phyloP scores from a whole-genome alignment of 192 early-diverging fungal species.

The Radiomyces spectabilis region DNA sequence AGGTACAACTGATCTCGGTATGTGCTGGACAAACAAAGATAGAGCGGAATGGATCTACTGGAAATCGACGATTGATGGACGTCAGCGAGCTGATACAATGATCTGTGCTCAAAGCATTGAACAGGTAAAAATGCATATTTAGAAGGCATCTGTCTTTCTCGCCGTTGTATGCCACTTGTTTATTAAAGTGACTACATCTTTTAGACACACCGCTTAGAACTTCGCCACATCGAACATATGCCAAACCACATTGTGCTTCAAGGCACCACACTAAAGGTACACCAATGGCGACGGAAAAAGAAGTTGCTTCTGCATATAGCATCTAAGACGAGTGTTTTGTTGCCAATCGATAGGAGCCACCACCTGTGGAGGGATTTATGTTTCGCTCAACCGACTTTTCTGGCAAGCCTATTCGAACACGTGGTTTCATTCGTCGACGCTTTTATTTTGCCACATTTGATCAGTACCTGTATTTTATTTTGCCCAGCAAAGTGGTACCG shows the following conservation, averaged over 20 bases:
- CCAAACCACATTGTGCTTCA: conserved; percentile 6
- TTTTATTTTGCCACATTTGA: conserved; percentile 14
- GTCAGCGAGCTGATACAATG: background rate
- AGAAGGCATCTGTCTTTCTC: too few relatives aligned
- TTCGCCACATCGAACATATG: conserved; percentile 9
- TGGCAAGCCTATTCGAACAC: background rate
- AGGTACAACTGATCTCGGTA: background rate
- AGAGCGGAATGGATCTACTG: conserved; percentile 23
- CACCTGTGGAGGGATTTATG: conserved; percentile 14
- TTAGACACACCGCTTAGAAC: conserved; percentile 17
- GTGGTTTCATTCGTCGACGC: background rate
- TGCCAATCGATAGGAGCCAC: conserved; percentile 17
- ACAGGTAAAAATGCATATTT: conserved; percentile 8
- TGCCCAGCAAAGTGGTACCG: background rate
- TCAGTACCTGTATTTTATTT: conserved; percentile 10
- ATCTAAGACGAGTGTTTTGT: too few relatives aligned
- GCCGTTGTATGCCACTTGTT: too few relatives aligned
- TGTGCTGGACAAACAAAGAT: conserved; percentile 20
- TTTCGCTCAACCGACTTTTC: background rate
- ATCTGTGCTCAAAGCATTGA: conserved; percentile 26
- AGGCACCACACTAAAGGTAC: conserved; percentile 2
- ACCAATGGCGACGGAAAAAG: background rate
- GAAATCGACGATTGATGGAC: background rate
- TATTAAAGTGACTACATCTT: background rate
- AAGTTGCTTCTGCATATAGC: too few relatives aligned